These are phyloP conservation scores for Apiotrichum sp. DNA, from an alignment of 1,284 basidiomycete genomes.

Conservation along the genomic window DNA sequence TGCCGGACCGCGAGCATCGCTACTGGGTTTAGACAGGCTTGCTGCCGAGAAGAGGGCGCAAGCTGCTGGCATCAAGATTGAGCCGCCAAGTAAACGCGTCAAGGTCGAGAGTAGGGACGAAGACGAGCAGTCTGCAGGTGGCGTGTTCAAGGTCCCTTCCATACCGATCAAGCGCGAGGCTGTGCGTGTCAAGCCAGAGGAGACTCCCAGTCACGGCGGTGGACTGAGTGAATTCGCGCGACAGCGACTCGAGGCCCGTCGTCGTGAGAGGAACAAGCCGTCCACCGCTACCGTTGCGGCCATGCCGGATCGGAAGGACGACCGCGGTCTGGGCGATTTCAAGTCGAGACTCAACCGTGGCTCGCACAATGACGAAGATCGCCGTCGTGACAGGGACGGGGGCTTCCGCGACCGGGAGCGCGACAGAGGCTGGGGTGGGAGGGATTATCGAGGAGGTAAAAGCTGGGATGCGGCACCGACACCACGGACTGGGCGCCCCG, in stretches of 20 bases:
- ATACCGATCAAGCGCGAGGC: slow-evolving; percentile 56
- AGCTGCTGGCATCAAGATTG: slow-evolving; percentile 51
- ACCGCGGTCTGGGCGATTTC: slow-evolving; percentile 42
- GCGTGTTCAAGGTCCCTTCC: slow-evolving; percentile 80
- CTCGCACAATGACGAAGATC: slow-evolving; percentile 50
- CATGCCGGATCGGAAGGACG: slow-evolving; percentile 19
- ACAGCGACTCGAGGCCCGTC: slow-evolving; percentile 66
- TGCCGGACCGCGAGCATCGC: slow-evolving; percentile 62
- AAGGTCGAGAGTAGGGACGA: slow-evolving; percentile 54
- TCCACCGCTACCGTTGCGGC: slow-evolving; percentile 24
- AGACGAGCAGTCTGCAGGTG: slow-evolving; percentile 39
- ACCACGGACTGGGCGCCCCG: slow-evolving; percentile 58
- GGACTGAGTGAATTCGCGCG: slow-evolving; percentile 72
- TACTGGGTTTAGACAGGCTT: slow-evolving; percentile 77
- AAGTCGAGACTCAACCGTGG: slow-evolving; percentile 39
- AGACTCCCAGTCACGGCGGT: slow-evolving; percentile 88
- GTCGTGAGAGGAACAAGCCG: slow-evolving; percentile 58
- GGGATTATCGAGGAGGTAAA: slow-evolving; percentile 23
- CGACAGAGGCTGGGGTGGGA: slow-evolving; percentile 9
- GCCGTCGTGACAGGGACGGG: slow-evolving; percentile 11
- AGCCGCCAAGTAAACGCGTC: slow-evolving; percentile 57
- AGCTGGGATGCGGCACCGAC: slow-evolving; percentile 52
- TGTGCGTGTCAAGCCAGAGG: slow-evolving; percentile 68
- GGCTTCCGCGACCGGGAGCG: slow-evolving; percentile 1
- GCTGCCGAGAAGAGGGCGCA: slow-evolving; percentile 75